phyloP scores from a whole-genome alignment of 1,139 yeast genomes.

The Meyerozyma athensensis region DNA sequence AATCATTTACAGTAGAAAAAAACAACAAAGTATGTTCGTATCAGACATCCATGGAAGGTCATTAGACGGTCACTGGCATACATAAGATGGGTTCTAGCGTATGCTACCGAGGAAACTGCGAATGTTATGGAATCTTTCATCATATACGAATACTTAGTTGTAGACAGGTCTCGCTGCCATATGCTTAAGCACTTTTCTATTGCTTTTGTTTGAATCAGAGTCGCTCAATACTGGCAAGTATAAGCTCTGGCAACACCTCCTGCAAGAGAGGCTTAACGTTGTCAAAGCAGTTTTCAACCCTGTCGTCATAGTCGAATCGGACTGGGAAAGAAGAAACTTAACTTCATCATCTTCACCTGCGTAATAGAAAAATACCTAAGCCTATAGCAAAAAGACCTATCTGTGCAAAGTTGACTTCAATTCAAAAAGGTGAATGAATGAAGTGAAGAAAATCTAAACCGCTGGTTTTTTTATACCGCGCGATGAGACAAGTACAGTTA shows the following conservation, averaged over 20 bases:
- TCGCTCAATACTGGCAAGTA: constrained; percentile 82
- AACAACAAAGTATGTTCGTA: constrained; percentile 9
- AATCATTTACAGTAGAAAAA: too few relatives aligned
- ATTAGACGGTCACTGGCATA: constrained; percentile 75
- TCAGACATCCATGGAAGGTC: constrained; percentile 77
- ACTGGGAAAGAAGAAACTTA: constrained; percentile 75
- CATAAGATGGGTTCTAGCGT: constrained; percentile 76
- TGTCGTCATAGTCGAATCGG: constrained; percentile 87
- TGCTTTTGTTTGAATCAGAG: constrained; percentile 49
- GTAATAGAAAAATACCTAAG: constrained; percentile 11
- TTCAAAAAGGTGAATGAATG: not conserved
- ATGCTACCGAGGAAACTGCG: constrained; percentile 94
- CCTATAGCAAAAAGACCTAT: constrained; percentile 10
- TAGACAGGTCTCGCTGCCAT: constrained; percentile 14
- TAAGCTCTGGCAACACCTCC: constrained; percentile 47
- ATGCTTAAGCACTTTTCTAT: constrained; percentile 19
- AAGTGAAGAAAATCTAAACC: not conserved
- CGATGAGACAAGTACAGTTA: not conserved
- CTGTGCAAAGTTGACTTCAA: not conserved
- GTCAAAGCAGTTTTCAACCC: constrained; percentile 58
- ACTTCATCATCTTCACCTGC: constrained; percentile 44
- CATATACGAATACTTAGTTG: constrained; percentile 38
- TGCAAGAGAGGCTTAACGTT: constrained; percentile 30
- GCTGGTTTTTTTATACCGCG: not conserved
- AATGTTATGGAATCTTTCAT: constrained; percentile 76